phyloP scores from a whole-genome alignment of 225 moss, liverwort and hornwort genomes.

The Polytrichum formosum region DNA sequence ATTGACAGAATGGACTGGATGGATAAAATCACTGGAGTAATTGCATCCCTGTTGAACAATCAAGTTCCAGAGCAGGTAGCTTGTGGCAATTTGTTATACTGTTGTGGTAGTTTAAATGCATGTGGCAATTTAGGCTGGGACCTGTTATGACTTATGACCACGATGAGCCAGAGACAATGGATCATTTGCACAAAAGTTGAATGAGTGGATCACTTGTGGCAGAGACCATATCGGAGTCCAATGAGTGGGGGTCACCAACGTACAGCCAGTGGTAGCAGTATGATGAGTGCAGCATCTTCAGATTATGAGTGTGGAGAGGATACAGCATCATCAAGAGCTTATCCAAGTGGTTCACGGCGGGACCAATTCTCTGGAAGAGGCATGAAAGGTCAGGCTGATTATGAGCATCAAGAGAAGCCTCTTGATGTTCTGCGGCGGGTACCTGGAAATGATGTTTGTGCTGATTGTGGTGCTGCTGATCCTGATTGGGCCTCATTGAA shows the following conservation, averaged over 20 bases:
- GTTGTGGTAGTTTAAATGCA: not conserved
- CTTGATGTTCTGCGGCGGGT: conserved; percentile 76
- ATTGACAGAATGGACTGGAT: conserved; percentile 98
- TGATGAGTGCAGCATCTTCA: conserved; percentile 64
- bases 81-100: not conserved
- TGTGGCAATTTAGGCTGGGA: not conserved
- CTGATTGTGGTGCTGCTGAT: conserved; percentile 85
- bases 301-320: conserved; percentile 55
- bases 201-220: not conserved
- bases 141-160: too few species aligned
- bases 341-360: conserved; percentile 39
- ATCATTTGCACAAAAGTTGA: too few species aligned
- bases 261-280: conserved; percentile 67
- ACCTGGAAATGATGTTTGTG: conserved; percentile 77
- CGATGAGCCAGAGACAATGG: too few species aligned
- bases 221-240: conserved; percentile 54
- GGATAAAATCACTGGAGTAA: conserved; percentile 95
- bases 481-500: conserved; percentile 98
- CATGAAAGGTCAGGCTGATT: conserved; percentile 25
- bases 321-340: conserved; percentile 30
- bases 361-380: conserved; percentile 50
- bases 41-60: conserved; percentile 87
- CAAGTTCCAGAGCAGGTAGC: conserved; percentile 74
- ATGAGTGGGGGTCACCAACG: conserved; percentile 36
- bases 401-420: conserved; percentile 63